Conservation (phyloP, 768 basidiomycete species). For the Tulasnella sp. region DNA sequence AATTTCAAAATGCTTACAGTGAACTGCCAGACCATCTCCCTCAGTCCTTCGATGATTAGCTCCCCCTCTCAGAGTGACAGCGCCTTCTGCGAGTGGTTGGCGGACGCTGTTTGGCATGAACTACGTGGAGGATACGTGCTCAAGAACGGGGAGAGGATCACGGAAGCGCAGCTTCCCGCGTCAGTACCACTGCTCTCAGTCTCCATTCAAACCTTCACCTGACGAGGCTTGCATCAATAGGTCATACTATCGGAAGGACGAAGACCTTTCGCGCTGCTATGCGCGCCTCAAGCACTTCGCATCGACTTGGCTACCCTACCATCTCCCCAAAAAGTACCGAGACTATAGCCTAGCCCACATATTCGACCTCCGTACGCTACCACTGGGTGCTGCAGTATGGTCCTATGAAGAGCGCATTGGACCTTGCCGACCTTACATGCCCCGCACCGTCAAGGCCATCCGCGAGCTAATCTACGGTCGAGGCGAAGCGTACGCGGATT, state of each 20-base stretch:
- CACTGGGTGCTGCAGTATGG: not conserved
- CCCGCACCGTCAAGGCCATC: not conserved
- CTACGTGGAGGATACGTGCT: not conserved
- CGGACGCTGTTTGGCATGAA: not conserved
- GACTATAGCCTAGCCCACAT: not conserved
- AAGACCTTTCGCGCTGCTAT: not conserved
- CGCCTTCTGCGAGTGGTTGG: not conserved
- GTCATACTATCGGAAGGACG: not conserved
- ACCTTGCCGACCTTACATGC: not conserved
- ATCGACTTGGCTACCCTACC: not conserved
- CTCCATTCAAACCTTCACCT: too few species aligned
- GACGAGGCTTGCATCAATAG: too few species aligned
- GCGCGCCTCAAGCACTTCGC: not conserved
- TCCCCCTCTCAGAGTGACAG: not conserved
- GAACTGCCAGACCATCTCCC: not conserved
- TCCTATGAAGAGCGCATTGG: not conserved
- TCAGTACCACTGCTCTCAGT: not conserved
- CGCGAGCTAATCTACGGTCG: not conserved
- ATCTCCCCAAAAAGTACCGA: not conserved
- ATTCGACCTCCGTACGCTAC: not conserved
- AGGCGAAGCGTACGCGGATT: not conserved
- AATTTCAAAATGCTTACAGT: not conserved
- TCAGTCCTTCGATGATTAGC: not conserved
- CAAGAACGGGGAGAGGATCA: not conserved
- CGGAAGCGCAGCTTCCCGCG: not conserved